These are phyloP conservation scores for Blastobotrys buckinghamii DNA, from an alignment of 1,139 yeast genomes.

Conservation along the genomic window DNA sequence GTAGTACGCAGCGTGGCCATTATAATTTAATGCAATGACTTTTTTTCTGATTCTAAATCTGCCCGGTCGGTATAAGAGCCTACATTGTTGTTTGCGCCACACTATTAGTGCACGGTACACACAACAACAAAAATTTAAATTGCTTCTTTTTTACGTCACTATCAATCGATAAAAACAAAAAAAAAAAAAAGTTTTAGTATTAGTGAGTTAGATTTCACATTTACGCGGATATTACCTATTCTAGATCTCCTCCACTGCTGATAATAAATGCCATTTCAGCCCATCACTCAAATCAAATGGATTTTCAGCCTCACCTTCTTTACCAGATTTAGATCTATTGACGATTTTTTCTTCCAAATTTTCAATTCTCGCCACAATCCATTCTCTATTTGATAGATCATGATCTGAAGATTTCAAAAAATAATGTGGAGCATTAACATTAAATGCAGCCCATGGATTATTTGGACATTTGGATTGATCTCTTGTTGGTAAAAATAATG, in stretches of 20 bases:
- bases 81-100: background rate
- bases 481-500: conserved; percentile 74
- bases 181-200: background rate
- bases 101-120: background rate
- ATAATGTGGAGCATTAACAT: conserved; percentile 73
- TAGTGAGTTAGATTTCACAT: background rate
- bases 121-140: background rate
- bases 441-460: conserved; percentile 79
- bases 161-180: too few species aligned
- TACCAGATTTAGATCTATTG: conserved; percentile 21
- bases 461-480: conserved; percentile 42
- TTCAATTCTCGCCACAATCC: conserved; percentile 63
- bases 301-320: conserved; percentile 38
- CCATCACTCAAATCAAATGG: conserved; percentile 47
- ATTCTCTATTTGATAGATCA: conserved; percentile 45
- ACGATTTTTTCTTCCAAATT: conserved; percentile 43
- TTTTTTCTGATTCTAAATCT: too few species aligned
- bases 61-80: too few species aligned
- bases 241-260: conserved; percentile 25
- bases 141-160: background rate
- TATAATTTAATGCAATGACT: too few species aligned
- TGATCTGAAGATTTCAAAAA: conserved; percentile 45
- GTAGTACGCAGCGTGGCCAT: too few species aligned
- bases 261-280: conserved; percentile 34
- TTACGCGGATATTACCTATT: background rate